These are phyloP conservation scores for Petunia hybrid DNA, from an alignment of 305 asterid genomes.

Conservation along the genomic window DNA sequence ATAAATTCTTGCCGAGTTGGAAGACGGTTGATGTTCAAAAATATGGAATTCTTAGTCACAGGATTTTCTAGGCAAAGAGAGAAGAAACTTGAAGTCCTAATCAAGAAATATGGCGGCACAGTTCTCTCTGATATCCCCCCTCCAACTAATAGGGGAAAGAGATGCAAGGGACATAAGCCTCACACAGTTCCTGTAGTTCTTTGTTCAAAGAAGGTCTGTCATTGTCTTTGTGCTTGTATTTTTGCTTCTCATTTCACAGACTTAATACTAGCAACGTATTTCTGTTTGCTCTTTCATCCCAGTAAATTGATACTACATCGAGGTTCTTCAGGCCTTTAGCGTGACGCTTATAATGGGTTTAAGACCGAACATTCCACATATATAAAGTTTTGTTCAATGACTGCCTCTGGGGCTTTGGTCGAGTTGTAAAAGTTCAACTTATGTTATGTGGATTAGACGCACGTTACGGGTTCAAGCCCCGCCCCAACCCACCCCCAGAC, in stretches of 20 bases:
- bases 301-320: background rate
- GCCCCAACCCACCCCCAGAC: too few relatives aligned
- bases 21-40: conserved; percentile 66
- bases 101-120: conserved; percentile 71
- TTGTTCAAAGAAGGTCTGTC: conserved; percentile 74
- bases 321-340: background rate
- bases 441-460: too few relatives aligned
- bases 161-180: conserved; percentile 50
- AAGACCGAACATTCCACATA: background rate
- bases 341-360: background rate
- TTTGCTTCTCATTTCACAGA: conserved; percentile 25
- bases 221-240: conserved; percentile 27
- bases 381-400: background rate
- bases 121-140: conserved; percentile 72
- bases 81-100: conserved; percentile 67
- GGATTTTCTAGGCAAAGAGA: conserved; percentile 72
- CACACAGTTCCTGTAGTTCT: conserved; percentile 66
- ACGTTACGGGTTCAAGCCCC: too few relatives aligned
- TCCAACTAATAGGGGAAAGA: conserved; percentile 54
- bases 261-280: background rate
- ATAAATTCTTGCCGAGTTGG: conserved; percentile 43
- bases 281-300: conserved; percentile 24
- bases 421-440: too few relatives aligned
- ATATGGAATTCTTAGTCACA: conserved; percentile 79
- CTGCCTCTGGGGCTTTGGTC: too few relatives aligned